Conservation (phyloP, 2,329 filamentous ascomycete species). For the Xenoacremonium recifei region DNA sequence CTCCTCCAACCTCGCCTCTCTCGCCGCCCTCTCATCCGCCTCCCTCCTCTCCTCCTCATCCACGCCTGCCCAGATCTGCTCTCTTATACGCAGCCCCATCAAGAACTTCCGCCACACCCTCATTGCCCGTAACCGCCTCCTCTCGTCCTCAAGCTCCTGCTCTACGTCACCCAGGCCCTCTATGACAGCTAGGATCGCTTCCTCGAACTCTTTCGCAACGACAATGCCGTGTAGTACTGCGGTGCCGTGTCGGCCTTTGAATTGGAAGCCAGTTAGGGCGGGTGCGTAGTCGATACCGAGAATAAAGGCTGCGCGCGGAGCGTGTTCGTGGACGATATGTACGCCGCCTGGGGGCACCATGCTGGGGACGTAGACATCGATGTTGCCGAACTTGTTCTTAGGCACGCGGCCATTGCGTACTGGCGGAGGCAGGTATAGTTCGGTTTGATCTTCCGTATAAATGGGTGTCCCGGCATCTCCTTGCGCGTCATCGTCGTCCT, state of each 20-base stretch:
- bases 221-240: conserved; percentile 78
- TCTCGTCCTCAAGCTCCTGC: conserved; percentile 63
- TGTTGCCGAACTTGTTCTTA: conserved; percentile 90
- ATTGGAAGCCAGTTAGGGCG: conserved; percentile 86
- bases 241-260: conserved; percentile 81
- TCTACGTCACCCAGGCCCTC: conserved; percentile 65
- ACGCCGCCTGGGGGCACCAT: conserved; percentile 85
- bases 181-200: conserved; percentile 70
- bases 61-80: conserved; percentile 65
- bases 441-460: conserved; percentile 64
- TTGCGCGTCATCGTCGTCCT: conserved; percentile 27
- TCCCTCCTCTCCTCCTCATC: conserved; percentile 45
- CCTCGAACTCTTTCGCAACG: conserved; percentile 67
- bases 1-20: conserved; percentile 36
- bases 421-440: conserved; percentile 71
- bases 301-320: conserved; percentile 69
- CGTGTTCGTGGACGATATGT: conserved; percentile 63
- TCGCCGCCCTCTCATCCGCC: conserved; percentile 35
- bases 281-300: conserved; percentile 84
- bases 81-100: conserved; percentile 71
- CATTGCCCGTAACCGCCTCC: conserved; percentile 70
- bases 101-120: conserved; percentile 68
- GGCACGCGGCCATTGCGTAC: conserved; percentile 75
- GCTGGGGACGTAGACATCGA: conserved; percentile 86
- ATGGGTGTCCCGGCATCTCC: conserved; percentile 51